These are phyloP conservation scores for Phytophthora brassicae DNA, from an alignment of 352 stramenopile species.

Conservation along the genomic window DNA sequence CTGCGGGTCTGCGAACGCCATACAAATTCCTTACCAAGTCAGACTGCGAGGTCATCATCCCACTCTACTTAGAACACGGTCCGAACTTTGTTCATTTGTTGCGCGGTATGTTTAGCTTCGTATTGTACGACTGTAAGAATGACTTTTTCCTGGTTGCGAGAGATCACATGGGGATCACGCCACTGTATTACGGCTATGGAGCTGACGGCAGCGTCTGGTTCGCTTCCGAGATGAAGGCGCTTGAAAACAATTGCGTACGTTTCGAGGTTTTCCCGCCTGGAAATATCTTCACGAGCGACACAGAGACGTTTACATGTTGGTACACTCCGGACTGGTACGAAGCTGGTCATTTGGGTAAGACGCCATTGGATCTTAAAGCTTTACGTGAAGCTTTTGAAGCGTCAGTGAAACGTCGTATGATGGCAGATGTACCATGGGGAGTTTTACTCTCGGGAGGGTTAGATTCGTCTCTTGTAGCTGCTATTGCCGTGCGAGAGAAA, in stretches of 20 bases:
- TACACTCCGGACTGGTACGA: slow-evolving; percentile 96
- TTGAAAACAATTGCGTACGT: slow-evolving; percentile 85
- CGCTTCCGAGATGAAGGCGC: slow-evolving; percentile 97
- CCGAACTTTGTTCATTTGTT: slow-evolving; percentile 90
- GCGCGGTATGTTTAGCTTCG: slow-evolving; percentile 99
- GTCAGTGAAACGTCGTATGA: slow-evolving; percentile 96
- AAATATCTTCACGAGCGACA: slow-evolving; percentile 86
- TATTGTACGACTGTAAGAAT: slow-evolving; percentile 95
- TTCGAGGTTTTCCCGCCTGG: slow-evolving; percentile 91
- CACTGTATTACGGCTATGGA: slow-evolving; percentile 98
- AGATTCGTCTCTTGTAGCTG: slow-evolving; percentile 98
- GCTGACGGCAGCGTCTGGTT: slow-evolving; percentile 97
- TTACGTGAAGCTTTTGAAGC: slow-evolving; percentile 93
- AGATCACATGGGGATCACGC: slow-evolving; percentile 99
- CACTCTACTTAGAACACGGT: slow-evolving; percentile 93
- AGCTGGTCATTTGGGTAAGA: slow-evolving; percentile 57
- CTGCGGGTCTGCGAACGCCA: slow-evolving; percentile 72
- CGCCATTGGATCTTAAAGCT: slow-evolving; percentile 62
- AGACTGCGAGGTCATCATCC: slow-evolving; percentile 98
- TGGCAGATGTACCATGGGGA: slow-evolving; percentile 98
- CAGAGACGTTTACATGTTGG: slow-evolving; percentile 92
- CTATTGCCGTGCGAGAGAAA: slow-evolving; percentile 94
- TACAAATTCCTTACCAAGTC: slow-evolving; percentile 95
- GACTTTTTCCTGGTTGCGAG: slow-evolving; percentile 94
- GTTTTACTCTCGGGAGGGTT: slow-evolving; percentile 97